A percentile compares a stretch with the other conserved stretches of the same genome.
phyloP scores from a whole-genome alignment of 441 rosid species.

The Erodium chrysanthum region DNA sequence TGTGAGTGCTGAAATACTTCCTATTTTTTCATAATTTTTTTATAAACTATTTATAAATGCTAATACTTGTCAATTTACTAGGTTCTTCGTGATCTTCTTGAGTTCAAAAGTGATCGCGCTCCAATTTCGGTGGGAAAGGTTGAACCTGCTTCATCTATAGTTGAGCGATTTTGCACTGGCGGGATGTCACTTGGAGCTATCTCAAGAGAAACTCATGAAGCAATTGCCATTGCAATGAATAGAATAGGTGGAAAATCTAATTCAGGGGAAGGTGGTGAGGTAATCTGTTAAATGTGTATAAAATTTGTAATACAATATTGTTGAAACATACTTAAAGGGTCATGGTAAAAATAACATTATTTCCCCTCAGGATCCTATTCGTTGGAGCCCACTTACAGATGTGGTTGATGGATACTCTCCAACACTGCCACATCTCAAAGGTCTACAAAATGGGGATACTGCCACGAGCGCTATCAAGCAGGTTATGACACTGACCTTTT shows the following conservation, averaged over 20 bases:
- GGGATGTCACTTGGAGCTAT: conserved; percentile 99
- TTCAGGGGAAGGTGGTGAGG: conserved; percentile 99
- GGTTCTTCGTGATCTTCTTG: conserved; percentile 97
- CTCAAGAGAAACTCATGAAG: conserved; percentile 99
- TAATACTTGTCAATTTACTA: conserved; percentile 21
- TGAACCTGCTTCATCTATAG: conserved; percentile 82
- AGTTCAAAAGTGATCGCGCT: conserved; percentile 80
- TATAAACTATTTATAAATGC: neutral
- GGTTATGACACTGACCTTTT: conserved; percentile 37
- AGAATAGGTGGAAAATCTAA: conserved; percentile 92
- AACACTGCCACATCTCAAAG: conserved; percentile 95
- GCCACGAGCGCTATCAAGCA: conserved; percentile 99
- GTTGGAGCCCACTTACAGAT: conserved; percentile 87
- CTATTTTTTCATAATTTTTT: neutral
- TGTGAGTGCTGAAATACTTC: conserved; percentile 36
- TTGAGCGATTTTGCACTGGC: conserved; percentile 91
- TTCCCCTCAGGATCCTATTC: conserved; percentile 73
- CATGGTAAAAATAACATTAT: conserved; percentile 4
- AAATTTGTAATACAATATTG: conserved; percentile 2
- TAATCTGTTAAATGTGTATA: conserved; percentile 23
- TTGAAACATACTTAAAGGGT: conserved; percentile 6
- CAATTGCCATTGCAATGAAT: conserved; percentile 98
- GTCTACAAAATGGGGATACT: conserved; percentile 97
- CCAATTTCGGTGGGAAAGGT: conserved; percentile 91
- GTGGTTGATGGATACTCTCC: conserved; percentile 97